These are phyloP conservation scores for Keithomyces neogunnii DNA, from an alignment of 2,329 filamentous ascomycete species.

Conservation along the genomic window DNA sequence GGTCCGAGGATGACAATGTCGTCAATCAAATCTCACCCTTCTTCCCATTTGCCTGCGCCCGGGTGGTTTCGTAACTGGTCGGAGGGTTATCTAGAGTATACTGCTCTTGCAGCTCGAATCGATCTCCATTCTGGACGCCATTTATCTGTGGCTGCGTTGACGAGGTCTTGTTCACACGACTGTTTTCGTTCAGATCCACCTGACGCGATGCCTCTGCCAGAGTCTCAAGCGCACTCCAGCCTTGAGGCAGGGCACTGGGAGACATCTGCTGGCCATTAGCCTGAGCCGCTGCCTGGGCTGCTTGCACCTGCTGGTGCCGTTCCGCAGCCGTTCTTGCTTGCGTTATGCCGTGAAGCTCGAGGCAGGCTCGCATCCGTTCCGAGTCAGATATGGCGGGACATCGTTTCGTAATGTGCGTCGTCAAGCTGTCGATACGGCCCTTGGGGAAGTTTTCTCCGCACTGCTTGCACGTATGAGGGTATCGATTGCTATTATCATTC, in stretches of 20 bases:
- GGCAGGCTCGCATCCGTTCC: conserved; percentile 66
- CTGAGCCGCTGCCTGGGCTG: conserved; percentile 9
- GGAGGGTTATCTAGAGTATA: conserved; percentile 50
- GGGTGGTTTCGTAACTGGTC: conserved; percentile 33
- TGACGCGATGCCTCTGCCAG: conserved; percentile 82
- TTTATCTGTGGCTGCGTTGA: conserved; percentile 20
- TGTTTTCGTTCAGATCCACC: conserved; percentile 58
- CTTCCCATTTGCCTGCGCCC: conserved; percentile 14
- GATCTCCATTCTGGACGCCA: conserved; percentile 20
- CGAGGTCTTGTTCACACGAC: conserved; percentile 36
- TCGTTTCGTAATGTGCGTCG: conserved; percentile 75
- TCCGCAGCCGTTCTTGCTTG: conserved; percentile 32
- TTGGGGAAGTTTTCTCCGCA: conserved; percentile 88
- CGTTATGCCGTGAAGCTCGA: conserved; percentile 63
- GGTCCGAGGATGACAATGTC: conserved; percentile 1
- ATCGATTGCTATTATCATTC: conserved; percentile 82
- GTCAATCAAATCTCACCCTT: conserved; percentile 13
- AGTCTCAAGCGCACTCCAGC: conserved; percentile 76
- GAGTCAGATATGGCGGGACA: conserved; percentile 70
- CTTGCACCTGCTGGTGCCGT: conserved; percentile 14
- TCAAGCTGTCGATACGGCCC: conserved; percentile 75
- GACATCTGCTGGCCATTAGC: conserved; percentile 19
- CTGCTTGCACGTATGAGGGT: conserved; percentile 81
- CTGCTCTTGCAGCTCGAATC: conserved; percentile 49
- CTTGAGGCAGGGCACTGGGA: conserved; percentile 36